These are phyloP conservation scores for Hygrophila difformis DNA, from an alignment of 257 asterid genomes.

Conservation along the genomic window DNA sequence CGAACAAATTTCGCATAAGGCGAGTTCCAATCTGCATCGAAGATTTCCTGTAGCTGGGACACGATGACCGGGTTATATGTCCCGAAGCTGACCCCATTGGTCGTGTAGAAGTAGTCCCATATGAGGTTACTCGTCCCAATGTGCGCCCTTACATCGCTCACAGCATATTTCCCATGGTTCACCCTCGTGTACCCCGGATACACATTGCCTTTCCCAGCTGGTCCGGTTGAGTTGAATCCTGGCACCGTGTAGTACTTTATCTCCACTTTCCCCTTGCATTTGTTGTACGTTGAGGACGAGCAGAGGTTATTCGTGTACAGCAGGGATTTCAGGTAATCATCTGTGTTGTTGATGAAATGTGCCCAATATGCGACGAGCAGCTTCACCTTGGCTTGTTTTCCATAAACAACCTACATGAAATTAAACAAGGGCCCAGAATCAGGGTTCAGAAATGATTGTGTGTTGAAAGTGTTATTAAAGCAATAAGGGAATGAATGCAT, in stretches of 20 bases:
- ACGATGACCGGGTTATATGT: conserved; percentile 56
- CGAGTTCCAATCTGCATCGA: conserved; percentile 83
- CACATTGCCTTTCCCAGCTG: conserved; percentile 53
- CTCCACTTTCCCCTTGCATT: conserved; percentile 67
- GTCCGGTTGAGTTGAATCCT: conserved; percentile 70
- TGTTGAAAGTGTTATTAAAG: too few species aligned
- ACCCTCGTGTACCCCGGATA: conserved; percentile 75
- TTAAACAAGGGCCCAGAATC: not conserved
- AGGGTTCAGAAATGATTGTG: too few species aligned
- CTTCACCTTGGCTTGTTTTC: conserved; percentile 60
- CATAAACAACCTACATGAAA: conserved; percentile 45
- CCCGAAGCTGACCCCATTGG: conserved; percentile 80
- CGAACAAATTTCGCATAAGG: conserved; percentile 60
- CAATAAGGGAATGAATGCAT: not conserved
- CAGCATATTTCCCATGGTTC: conserved; percentile 83
- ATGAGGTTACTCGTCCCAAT: conserved; percentile 78
- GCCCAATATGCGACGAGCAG: conserved; percentile 73
- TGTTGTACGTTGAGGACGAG: conserved; percentile 55
- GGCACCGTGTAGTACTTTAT: conserved; percentile 70
- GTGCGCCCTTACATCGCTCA: conserved; percentile 66
- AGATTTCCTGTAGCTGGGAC: conserved; percentile 59
- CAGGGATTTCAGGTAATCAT: conserved; percentile 56
- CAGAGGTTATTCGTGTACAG: conserved; percentile 65
- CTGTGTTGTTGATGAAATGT: conserved; percentile 59
- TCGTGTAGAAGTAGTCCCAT: conserved; percentile 76